Evolutionary conservation across 1,284 basidiomycete genomes (phyloP).

Genomic region (Papiliotrema terrestris): DNA sequence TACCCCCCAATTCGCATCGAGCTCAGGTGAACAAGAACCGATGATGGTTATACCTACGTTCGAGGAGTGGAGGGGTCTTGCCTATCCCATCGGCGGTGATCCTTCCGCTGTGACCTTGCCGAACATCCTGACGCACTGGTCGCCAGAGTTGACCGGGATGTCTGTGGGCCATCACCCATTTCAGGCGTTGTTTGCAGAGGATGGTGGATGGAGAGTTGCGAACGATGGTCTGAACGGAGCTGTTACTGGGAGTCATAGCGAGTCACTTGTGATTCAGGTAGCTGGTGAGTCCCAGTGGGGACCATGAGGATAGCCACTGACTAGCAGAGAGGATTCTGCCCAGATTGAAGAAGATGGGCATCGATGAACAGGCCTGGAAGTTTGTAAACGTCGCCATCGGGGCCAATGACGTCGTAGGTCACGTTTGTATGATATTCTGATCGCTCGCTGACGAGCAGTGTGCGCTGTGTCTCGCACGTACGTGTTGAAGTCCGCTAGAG

Average conservation of each 20-base stretch:
- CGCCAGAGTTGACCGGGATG: slow-evolving; percentile 19
- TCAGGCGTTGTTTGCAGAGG: slow-evolving; percentile 15
- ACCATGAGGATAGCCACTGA: not conserved
- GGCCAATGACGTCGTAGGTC: slow-evolving; percentile 46
- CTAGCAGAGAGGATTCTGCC: slow-evolving; percentile 41
- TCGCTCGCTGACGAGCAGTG: slow-evolving; percentile 30
- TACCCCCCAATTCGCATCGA: not conserved
- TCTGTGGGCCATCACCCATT: slow-evolving; percentile 25
- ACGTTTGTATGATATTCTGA: not conserved
- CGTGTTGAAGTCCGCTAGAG: not conserved
- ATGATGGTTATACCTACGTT: slow-evolving; percentile 8
- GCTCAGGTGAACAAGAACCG: not conserved
- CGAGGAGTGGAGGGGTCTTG: slow-evolving; percentile 45
- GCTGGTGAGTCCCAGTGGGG: slow-evolving; percentile 20
- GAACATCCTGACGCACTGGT: slow-evolving; percentile 32
- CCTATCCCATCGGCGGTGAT: slow-evolving; percentile 47
- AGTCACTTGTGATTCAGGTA: slow-evolving; percentile 30
- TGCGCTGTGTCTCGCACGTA: slow-evolving; percentile 44
- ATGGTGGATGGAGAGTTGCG: slow-evolving; percentile 3
- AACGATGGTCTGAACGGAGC: slow-evolving; percentile 36
- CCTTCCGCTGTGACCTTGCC: slow-evolving; percentile 41
- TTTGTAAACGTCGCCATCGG: slow-evolving; percentile 48
- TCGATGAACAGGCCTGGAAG: slow-evolving; percentile 40
- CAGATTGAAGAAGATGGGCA: slow-evolving; percentile 21
- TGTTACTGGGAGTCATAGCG: slow-evolving; percentile 31